Base-by-base conservation (phyloP, 768 basidiomycete genomes). In the Xerocomus brunneocitrinus region DNA sequence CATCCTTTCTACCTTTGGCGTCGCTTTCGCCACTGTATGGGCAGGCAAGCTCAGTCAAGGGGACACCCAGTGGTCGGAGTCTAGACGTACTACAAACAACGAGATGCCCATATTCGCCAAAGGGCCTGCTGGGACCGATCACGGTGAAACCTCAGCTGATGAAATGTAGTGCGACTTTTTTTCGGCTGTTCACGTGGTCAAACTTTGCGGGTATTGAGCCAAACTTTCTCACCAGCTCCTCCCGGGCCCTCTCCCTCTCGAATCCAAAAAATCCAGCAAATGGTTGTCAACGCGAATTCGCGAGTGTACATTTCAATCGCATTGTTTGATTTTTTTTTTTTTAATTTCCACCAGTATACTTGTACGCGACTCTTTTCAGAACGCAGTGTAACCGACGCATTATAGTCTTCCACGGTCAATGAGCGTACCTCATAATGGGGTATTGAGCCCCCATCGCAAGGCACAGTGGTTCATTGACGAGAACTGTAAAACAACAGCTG, bases 1-100 rank as follows among this genome's bases (percentile, higher is more conserved):
- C 10, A 48, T 56, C 47, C 19, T 60, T 5, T 32, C 58, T 5
- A 60, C 58, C 4, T 60, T 59, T 30, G 58, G 58, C 5, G 53
- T 59, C 49, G 58, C 47, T 14, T 41, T 54, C 36, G 45, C 52
- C 19, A 47, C 46, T n/a, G 40, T 53, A 47, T 53, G 46, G 58
- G 48, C 47, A 35, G 58, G 57, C 22, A 51, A 24, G 3, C 8
- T 44, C 13, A 39, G 9, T 32, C 45, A 31, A 43, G 31, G 24
- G 16, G 58, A 55, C 8, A n/a, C 47, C 9, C 22, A 8, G 6
- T 4, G 1, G 12, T n/a, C 9, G 1, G 30, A 47, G 2, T 38
- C 56, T n/a, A 53, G 2, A 4, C 35, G n/a, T 28, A 32, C 38
- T 5, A 35, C 25, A 7, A 50, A 31, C 49, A 4, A 41, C 8